Base-by-base conservation (phyloP, 306 rosid species). In the Acacia confusa region DNA sequence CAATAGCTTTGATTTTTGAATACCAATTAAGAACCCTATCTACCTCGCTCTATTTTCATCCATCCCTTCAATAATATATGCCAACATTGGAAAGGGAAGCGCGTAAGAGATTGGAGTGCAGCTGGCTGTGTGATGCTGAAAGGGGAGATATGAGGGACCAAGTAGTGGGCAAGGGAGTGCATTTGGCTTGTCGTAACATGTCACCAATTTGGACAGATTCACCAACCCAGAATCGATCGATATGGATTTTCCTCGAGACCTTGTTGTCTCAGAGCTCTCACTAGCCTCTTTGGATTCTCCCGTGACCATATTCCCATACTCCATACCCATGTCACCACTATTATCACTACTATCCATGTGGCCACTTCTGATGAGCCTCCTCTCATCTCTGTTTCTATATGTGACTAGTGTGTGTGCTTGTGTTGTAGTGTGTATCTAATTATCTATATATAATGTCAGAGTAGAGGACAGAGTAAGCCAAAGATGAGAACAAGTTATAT, bases 241-340 rank as follows among this genome's bases (percentile, higher is more conserved):
- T 92, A 92, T 1, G 87, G 71, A 38, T 88, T 88, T 3, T 88
- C 94, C 0, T 53, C 0, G 25, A 88, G 67, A 2, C 97, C 90
- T 82, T 92, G 91, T 7, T 76, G 28, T 73, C 90, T 83, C 9
- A 90, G 79, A 0, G 47, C 14, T 61, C 45, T 83, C 63, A 90
- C 97, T 3, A 90, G 52, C 63, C 64, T 82, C 72, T 88, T 92
- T 1, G 92, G 94, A 50, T 58, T 82, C 10, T 88, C 12, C 94
- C 97, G 90, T 11, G 86, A 32, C 93, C 87, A 83, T 4, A 80
- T 76, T 40, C 84, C 24, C 57, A 80, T 36, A 30, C 34, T 86
- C 97, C 94, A 87, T 63, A 67, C 64, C 78, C 78, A 83, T 52
- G n/a, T 28, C 14, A 45, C 47, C 1, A 76, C 24, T 34, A 45